phyloP scores from a whole-genome alignment of 495 filamentous ascomycete genomes.

The Talaromyces stipitatus region DNA sequence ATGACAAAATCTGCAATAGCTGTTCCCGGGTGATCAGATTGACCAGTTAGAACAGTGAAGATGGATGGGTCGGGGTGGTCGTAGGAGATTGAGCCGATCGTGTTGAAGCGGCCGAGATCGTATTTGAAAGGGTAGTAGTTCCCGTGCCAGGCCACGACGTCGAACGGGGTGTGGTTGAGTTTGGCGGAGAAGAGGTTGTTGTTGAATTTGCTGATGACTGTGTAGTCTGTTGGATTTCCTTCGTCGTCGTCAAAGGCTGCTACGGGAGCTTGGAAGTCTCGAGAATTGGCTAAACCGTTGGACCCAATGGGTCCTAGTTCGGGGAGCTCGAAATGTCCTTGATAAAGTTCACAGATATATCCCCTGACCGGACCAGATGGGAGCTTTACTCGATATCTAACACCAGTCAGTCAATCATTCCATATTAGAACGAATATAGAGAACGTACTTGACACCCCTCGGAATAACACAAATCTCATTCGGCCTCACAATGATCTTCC shows the following conservation, averaged over 20 bases:
- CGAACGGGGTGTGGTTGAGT: slow-evolving; percentile 71
- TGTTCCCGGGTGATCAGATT: slow-evolving; percentile 48
- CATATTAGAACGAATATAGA: neutral
- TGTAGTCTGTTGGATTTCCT: slow-evolving; percentile 38
- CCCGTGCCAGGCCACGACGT: slow-evolving; percentile 76
- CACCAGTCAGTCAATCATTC: neutral
- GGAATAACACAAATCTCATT: slow-evolving; percentile 89
- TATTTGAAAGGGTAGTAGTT: slow-evolving; percentile 71
- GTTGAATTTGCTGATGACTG: slow-evolving; percentile 69
- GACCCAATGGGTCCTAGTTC: slow-evolving; percentile 86
- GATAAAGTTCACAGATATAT: slow-evolving; percentile 83
- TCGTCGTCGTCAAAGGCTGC: slow-evolving; percentile 64
- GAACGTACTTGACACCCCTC: slow-evolving; percentile 50
- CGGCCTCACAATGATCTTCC: slow-evolving; percentile 71
- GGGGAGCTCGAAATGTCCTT: slow-evolving; percentile 76
- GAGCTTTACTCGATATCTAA: slow-evolving; percentile 66
- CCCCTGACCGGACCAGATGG: slow-evolving; percentile 61
- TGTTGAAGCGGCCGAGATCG: slow-evolving; percentile 62
- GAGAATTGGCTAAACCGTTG: slow-evolving; percentile 77
- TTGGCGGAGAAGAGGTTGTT: slow-evolving; percentile 66
- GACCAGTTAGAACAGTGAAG: slow-evolving; percentile 62
- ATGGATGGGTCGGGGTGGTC: slow-evolving; percentile 68
- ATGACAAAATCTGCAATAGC: slow-evolving; percentile 66
- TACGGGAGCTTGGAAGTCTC: slow-evolving; percentile 82
- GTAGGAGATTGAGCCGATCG: slow-evolving; percentile 52